Evolutionary conservation across 106 monocot species (phyloP).

Genomic region (Apostasia ramifera): DNA sequence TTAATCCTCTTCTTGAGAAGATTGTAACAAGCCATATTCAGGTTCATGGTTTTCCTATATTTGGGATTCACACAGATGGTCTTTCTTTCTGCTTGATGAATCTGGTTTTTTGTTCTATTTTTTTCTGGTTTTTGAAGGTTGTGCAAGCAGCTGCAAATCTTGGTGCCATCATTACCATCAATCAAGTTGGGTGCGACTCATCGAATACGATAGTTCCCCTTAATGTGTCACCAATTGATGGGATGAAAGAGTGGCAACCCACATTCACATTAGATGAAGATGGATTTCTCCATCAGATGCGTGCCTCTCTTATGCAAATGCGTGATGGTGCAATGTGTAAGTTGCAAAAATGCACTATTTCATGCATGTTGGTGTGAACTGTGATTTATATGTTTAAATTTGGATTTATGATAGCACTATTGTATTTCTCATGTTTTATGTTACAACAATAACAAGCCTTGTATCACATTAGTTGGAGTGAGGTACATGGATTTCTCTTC

Average conservation of each 20-base stretch:
- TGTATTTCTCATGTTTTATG: too few relatives aligned
- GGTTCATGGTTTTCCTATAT: slow-evolving; percentile 23
- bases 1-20: slow-evolving; percentile 81
- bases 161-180: slow-evolving; percentile 66
- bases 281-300: slow-evolving; percentile 70
- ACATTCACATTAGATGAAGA: slow-evolving; percentile 82
- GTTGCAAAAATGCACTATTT: slow-evolving; percentile 6
- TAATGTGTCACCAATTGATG: slow-evolving; percentile 59
- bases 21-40: slow-evolving; percentile 81
- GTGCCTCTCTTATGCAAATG: slow-evolving; percentile 56
- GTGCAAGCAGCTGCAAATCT: slow-evolving; percentile 74
- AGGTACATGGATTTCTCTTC: too few relatives aligned
- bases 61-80: not conserved
- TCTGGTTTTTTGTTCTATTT: not conserved
- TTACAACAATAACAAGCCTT: too few relatives aligned
- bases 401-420: too few relatives aligned
- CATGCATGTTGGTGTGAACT: too few relatives aligned
- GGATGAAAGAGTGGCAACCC: slow-evolving; percentile 75
- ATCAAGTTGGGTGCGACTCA: slow-evolving; percentile 69
- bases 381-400: too few relatives aligned
- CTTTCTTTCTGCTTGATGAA: not conserved
- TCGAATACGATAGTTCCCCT: slow-evolving; percentile 28
- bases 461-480: too few relatives aligned
- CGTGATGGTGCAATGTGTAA: slow-evolving; percentile 60
- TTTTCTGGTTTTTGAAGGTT: slow-evolving; percentile 38